Evolutionary conservation across 495 filamentous ascomycete genomes (phyloP).

Genomic region (Endocarpon pusillum): DNA sequence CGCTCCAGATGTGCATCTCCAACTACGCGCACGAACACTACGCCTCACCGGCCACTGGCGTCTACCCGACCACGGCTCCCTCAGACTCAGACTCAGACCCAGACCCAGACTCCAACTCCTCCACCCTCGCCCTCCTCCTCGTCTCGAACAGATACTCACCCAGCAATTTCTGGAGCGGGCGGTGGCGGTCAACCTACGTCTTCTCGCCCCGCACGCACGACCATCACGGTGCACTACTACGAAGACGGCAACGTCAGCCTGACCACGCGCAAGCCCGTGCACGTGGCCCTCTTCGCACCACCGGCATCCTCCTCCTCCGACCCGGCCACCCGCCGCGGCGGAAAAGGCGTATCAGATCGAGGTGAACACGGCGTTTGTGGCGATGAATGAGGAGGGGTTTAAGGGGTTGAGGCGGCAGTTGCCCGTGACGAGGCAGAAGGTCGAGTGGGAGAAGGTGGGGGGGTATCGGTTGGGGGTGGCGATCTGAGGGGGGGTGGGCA

Average conservation of each 20-base stretch:
- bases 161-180: conserved; percentile 97
- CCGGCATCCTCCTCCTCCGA: conserved; percentile 48
- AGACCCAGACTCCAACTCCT: conserved; percentile 57
- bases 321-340: conserved; percentile 50
- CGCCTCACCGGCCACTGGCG: conserved; percentile 59
- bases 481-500: conserved; percentile 30
- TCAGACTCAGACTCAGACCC: neutral
- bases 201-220: conserved; percentile 29
- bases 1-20: conserved; percentile 59
- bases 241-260: conserved; percentile 97
- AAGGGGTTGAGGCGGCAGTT: conserved; percentile 84
- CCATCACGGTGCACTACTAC: conserved; percentile 82
- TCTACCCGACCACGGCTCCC: conserved; percentile 31
- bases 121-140: conserved; percentile 59
- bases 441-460: conserved; percentile 99
- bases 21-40: conserved; percentile 82
- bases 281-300: conserved; percentile 39
- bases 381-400: conserved; percentile 82
- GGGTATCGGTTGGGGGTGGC: conserved; percentile 73
- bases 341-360: conserved; percentile 96
- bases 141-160: conserved; percentile 95
- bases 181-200: conserved; percentile 75
- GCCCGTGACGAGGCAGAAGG: conserved; percentile 93
- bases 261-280: conserved; percentile 62
- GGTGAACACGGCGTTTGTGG: conserved; percentile 75